Percentiles rank a stretch among this genome's conserved stretches.
These are phyloP conservation scores for Leishmania aethiopica DNA, from an alignment of 208 protist genomes.

Conservation along the genomic window DNA sequence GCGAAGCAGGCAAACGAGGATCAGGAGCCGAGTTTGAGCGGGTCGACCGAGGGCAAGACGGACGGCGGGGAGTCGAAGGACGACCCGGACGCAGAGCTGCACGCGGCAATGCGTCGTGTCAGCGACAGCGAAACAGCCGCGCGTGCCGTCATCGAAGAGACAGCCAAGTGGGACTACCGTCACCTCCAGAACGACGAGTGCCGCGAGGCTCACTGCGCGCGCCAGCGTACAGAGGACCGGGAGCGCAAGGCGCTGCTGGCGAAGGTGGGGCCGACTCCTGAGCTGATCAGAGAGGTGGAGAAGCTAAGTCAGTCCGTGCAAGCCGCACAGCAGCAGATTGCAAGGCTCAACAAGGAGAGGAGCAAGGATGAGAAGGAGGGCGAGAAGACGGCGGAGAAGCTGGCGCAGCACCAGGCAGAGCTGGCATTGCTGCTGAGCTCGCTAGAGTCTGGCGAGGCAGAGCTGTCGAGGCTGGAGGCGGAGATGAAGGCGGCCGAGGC, in stretches of 20 bases:
- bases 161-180: conserved; percentile 21
- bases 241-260: conserved; percentile 65
- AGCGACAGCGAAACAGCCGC: conserved; percentile 11
- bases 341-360: conserved; percentile 70
- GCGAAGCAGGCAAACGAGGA: conserved; percentile 27
- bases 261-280: conserved; percentile 64
- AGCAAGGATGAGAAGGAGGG: conserved; percentile 58
- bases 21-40: conserved; percentile 19
- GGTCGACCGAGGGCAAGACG: conserved; percentile 16
- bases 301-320: conserved; percentile 55
- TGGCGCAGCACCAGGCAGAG: conserved; percentile 54
- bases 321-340: conserved; percentile 50
- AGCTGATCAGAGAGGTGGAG: conserved; percentile 67
- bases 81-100: conserved; percentile 23
- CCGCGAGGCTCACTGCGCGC: conserved; percentile 50
- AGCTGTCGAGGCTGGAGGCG: conserved; percentile 42
- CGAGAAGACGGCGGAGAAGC: conserved; percentile 39
- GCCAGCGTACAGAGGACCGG: conserved; percentile 60
- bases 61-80: conserved; percentile 34
- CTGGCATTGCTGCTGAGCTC: conserved; percentile 30
- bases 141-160: conserved; percentile 9
- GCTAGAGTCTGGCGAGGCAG: conserved; percentile 20
- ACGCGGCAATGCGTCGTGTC: conserved; percentile 16
- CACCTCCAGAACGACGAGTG: conserved; percentile 55
- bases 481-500: conserved; percentile 39